phyloP scores from a whole-genome alignment of 208 protist genomes.

The Novymonas esmeraldas region DNA sequence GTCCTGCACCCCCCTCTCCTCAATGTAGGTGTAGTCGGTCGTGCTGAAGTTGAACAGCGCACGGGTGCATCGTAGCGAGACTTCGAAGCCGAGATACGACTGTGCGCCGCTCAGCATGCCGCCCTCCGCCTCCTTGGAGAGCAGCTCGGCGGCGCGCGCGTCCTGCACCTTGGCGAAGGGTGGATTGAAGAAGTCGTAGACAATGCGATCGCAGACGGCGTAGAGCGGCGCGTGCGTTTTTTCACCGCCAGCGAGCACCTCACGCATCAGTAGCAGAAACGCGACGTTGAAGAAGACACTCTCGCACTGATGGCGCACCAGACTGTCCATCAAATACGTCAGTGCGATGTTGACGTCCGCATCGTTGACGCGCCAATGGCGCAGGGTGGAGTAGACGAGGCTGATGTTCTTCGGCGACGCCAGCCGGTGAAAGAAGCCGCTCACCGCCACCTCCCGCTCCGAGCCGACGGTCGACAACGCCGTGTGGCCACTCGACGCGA shows the following conservation, averaged over 20 bases:
- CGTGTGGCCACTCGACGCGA: slow-evolving; percentile 40
- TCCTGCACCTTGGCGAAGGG: slow-evolving; percentile 62
- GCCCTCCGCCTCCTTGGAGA: slow-evolving; percentile 31
- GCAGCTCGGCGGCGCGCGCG: slow-evolving; percentile 21
- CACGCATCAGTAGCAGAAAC: slow-evolving; percentile 78
- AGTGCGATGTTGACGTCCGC: slow-evolving; percentile 82
- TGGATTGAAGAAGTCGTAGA: slow-evolving; percentile 90
- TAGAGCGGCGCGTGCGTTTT: slow-evolving; percentile 75
- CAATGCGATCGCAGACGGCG: slow-evolving; percentile 74
- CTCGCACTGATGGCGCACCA: slow-evolving; percentile 56
- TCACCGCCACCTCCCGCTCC: slow-evolving; percentile 76
- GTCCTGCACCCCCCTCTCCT: slow-evolving; percentile 78
- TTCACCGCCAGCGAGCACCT: slow-evolving; percentile 70
- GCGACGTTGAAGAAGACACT: slow-evolving; percentile 74
- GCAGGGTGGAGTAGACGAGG: slow-evolving; percentile 71
- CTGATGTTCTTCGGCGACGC: slow-evolving; percentile 63
- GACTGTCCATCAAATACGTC: slow-evolving; percentile 67
- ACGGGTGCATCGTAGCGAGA: slow-evolving; percentile 79
- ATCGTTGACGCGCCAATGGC: slow-evolving; percentile 80
- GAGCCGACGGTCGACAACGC: slow-evolving; percentile 58
- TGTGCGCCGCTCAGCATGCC: slow-evolving; percentile 67
- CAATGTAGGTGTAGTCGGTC: slow-evolving; percentile 78
- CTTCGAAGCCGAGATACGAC: slow-evolving; percentile 84
- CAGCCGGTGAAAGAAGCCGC: slow-evolving; percentile 71
- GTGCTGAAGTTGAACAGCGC: slow-evolving; percentile 78